Percentiles rank a stretch among this genome's conserved stretches.
These are phyloP conservation scores for Peronospora belbahrii DNA, from an alignment of 352 stramenopile species.

Conservation along the genomic window DNA sequence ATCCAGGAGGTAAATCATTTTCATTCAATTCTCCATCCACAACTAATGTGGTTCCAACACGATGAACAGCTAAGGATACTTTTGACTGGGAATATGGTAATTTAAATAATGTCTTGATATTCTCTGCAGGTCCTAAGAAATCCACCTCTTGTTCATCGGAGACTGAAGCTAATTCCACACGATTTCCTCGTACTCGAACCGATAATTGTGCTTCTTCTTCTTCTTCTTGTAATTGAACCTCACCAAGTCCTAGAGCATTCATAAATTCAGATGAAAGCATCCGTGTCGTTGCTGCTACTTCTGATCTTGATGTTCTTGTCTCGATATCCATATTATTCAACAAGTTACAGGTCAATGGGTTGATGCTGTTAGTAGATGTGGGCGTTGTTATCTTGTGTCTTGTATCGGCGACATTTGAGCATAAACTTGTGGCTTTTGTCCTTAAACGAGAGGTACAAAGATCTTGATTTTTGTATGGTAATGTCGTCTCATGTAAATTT, in stretches of 20 bases:
- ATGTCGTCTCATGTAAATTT: constrained; percentile 62
- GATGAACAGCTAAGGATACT: constrained; percentile 79
- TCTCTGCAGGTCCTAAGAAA: constrained; percentile 74
- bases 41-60: constrained; percentile 67
- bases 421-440: no score
- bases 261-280: constrained; percentile 71
- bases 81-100: constrained; percentile 69
- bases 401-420: no score
- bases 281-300: constrained; percentile 17
- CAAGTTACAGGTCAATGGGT: no score
- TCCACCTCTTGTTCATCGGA: constrained; percentile 65
- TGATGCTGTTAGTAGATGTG: no score
- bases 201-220: constrained; percentile 66
- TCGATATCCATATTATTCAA: constrained; percentile 27
- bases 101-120: constrained; percentile 86
- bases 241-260: constrained; percentile 49
- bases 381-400: no score
- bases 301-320: no score
- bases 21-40: constrained; percentile 76
- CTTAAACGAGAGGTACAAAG: constrained; percentile 7
- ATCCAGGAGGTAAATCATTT: constrained; percentile 54
- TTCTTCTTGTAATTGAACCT: constrained; percentile 33
- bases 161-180: constrained; percentile 62
- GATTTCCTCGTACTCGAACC: constrained; percentile 49
- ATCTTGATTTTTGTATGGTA: constrained; percentile 28